phyloP scores from a whole-genome alignment of 495 filamentous ascomycete genomes.

The Trichocladium antarcticum region DNA sequence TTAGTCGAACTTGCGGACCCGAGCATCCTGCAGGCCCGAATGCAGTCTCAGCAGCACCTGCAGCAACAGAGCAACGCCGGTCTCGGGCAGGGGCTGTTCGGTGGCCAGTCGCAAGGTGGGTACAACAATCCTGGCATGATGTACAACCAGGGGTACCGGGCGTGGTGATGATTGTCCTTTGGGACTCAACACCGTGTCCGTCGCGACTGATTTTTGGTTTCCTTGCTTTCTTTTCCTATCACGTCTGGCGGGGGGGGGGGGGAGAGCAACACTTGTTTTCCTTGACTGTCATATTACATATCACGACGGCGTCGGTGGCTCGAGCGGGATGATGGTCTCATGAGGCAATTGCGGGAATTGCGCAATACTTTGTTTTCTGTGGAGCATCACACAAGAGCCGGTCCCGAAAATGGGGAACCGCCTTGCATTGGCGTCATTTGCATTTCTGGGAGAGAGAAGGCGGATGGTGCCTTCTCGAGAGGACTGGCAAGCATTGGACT shows the following conservation, averaged over 20 bases:
- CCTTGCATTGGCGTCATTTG: slow-evolving; percentile 25
- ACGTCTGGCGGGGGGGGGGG: slow-evolving; percentile 3
- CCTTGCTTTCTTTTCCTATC: slow-evolving; percentile 7
- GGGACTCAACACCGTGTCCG: neutral
- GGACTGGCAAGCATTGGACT: neutral
- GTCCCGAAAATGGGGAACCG: slow-evolving; percentile 12
- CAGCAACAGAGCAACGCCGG: slow-evolving; percentile 59
- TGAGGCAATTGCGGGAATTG: slow-evolving; percentile 12
- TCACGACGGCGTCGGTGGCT: slow-evolving; percentile 21
- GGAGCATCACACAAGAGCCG: slow-evolving; percentile 19
- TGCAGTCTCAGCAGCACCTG: slow-evolving; percentile 83
- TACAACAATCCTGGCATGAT: slow-evolving; percentile 84
- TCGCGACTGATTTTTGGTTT: neutral
- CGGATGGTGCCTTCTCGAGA: neutral
- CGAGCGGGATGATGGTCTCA: slow-evolving; percentile 14
- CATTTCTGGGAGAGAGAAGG: slow-evolving; percentile 17
- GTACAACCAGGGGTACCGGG: slow-evolving; percentile 65
- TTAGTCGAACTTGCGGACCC: slow-evolving; percentile 99
- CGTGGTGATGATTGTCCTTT: slow-evolving; percentile 49
- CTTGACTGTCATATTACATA: slow-evolving; percentile 26
- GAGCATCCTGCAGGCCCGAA: slow-evolving; percentile 96
- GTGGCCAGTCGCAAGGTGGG: slow-evolving; percentile 96
- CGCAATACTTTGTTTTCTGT: slow-evolving; percentile 8
- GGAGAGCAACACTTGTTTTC: slow-evolving; percentile 15
- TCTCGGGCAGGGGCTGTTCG: slow-evolving; percentile 78